Base-by-base conservation (phyloP, 495 filamentous ascomycete genomes). In the Lasiosphaeria ovina region DNA sequence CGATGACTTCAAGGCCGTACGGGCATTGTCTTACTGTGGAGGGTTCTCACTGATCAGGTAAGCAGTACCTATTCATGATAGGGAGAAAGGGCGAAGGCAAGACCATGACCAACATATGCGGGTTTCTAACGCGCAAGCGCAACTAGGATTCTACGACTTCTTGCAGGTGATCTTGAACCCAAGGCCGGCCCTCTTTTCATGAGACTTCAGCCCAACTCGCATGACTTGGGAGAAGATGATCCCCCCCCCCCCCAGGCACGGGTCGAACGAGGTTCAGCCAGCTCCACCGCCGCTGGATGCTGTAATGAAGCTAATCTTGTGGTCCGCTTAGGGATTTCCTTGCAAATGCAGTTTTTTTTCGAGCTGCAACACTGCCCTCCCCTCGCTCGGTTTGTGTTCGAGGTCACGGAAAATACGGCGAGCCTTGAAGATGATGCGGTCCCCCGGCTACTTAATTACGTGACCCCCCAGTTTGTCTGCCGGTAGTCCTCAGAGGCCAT, bases 181-280 rank as follows among this genome's bases (percentile, higher is more conserved):
- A 71, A 64, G 3, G 52, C 56, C 1, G 64, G 67, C 3, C 69
- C 69, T 0, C n/a, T 71, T 33, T 69, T 71, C 38, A 69, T 69
- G 60, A 60, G 67, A 12, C 55, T 71, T 1, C 47, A 64, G n/a
- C 54, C 57, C 8, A 52, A 62, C 8, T 45, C 60, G 7, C 53
- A 36, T 9, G 61, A 62, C 17, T 17, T 54, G 33, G 65, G 57
- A 5, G 64, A 71, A 12, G 69, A 71, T n/a, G 51, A 71, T n/a
- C 48, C 51, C 5, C 67, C 69, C 6, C 48, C 51, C 5, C 67
- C 69, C 6, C 35, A 64, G 40, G 59, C 51, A 9, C 64, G 67
- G 3, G 50, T 69, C 7, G 64, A 71, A 35, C 63, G 69, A 68
- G 69, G 69, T 71, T 48, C 40, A 40, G 53, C 24, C 9, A 24